These are phyloP conservation scores for Ogataea pini DNA, from an alignment of 805 yeast genomes.

Conservation along the genomic window DNA sequence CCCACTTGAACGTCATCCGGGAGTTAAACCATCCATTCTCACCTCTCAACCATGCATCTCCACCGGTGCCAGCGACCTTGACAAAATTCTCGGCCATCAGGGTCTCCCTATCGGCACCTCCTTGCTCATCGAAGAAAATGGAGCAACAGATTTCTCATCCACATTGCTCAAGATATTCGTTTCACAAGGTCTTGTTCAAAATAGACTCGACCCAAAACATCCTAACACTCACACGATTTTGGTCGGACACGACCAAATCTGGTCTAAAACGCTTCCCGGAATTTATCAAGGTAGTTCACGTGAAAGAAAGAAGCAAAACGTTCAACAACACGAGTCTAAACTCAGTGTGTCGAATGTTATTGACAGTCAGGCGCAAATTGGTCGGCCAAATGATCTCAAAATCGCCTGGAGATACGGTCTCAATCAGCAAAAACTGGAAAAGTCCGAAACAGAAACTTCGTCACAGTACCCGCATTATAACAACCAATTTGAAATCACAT, in stretches of 20 bases:
- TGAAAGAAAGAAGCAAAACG: conserved; percentile 62
- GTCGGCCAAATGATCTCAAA: conserved; percentile 52
- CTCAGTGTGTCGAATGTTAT: conserved; percentile 68
- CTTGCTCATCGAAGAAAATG: conserved; percentile 74
- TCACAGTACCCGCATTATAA: conserved; percentile 52
- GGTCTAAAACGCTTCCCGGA: conserved; percentile 78
- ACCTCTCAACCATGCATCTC: conserved; percentile 78
- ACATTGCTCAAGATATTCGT: conserved; percentile 68
- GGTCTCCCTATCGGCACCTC: conserved; percentile 83
- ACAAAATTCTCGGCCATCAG: conserved; percentile 70
- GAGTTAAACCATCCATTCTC: conserved; percentile 71
- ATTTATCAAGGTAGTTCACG: conserved; percentile 66
- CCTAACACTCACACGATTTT: conserved; percentile 62
- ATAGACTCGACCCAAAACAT: conserved; percentile 44
- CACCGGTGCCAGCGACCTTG: conserved; percentile 78
- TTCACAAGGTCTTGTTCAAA: conserved; percentile 74
- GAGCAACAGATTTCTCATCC: conserved; percentile 84
- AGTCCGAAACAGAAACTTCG: conserved; percentile 29
- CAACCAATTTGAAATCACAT: conserved; percentile 76
- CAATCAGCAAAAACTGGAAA: conserved; percentile 39
- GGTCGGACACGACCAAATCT: conserved; percentile 55
- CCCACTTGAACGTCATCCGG: conserved; percentile 43
- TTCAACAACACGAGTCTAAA: conserved; percentile 58
- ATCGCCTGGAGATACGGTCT: conserved; percentile 94
- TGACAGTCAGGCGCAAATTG: conserved; percentile 32